phyloP scores from a whole-genome alignment of 805 yeast species.

The Nakazawaea populi region DNA sequence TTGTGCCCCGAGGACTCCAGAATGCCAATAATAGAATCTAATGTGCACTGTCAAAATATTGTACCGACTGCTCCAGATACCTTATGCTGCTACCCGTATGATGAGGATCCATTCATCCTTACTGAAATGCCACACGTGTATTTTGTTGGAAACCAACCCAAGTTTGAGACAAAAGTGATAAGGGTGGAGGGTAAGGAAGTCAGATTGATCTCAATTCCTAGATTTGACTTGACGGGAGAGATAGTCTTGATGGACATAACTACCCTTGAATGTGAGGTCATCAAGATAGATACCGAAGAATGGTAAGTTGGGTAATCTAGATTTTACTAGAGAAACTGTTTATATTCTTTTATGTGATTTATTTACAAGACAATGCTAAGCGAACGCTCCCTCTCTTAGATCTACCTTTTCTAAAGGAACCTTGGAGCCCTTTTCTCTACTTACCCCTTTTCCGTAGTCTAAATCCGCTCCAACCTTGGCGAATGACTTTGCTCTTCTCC shows the following conservation, averaged over 20 bases:
- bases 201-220: slow-evolving; percentile 63
- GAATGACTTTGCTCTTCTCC: slow-evolving; percentile 34
- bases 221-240: slow-evolving; percentile 59
- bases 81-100: slow-evolving; percentile 80
- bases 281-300: slow-evolving; percentile 25
- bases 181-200: slow-evolving; percentile 28
- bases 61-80: slow-evolving; percentile 98
- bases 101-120: slow-evolving; percentile 76
- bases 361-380: not conserved
- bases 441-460: slow-evolving; percentile 48
- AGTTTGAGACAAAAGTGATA: slow-evolving; percentile 42
- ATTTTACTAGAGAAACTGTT: not conserved
- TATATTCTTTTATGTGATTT: not conserved
- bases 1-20: slow-evolving; percentile 40
- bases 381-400: slow-evolving; percentile 12
- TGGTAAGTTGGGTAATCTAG: not conserved
- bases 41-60: slow-evolving; percentile 77
- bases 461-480: slow-evolving; percentile 54
- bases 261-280: slow-evolving; percentile 48
- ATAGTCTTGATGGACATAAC: slow-evolving; percentile 55
- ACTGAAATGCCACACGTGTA: slow-evolving; percentile 80
- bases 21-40: slow-evolving; percentile 55
- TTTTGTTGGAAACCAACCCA: slow-evolving; percentile 78
- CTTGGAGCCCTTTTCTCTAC: slow-evolving; percentile 23
- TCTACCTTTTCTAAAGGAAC: slow-evolving; percentile 25